Percentiles rank a stretch among this genome's conserved stretches.
Evolutionary conservation across 2,329 filamentous ascomycete genomes (phyloP).

Genomic region (Rutstroemia sp.): DNA sequence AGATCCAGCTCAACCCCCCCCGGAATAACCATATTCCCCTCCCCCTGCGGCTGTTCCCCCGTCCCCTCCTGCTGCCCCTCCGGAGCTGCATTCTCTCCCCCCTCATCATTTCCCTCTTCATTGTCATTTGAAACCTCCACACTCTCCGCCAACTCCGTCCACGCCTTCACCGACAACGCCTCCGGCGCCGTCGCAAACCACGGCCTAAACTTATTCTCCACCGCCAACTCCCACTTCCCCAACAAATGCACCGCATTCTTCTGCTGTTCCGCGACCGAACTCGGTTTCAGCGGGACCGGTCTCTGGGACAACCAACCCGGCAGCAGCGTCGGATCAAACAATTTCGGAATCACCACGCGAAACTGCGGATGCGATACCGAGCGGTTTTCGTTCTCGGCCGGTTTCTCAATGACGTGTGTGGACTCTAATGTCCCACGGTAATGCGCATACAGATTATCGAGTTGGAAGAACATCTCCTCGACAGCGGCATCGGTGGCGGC

Average conservation of each 20-base stretch:
- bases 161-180: neutral
- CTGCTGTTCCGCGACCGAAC: conserved; percentile 43
- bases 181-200: conserved; percentile 33
- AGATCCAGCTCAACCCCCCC: neutral
- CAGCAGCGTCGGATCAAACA: conserved; percentile 46
- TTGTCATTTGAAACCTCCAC: neutral
- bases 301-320: conserved; percentile 44
- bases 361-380: conserved; percentile 30
- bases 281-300: conserved; percentile 36
- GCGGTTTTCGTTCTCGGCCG: neutral
- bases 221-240: conserved; percentile 40
- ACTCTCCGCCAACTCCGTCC: neutral
- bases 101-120: neutral
- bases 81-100: neutral
- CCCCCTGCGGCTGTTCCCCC: neutral
- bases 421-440: conserved; percentile 8
- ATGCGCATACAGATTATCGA: conserved; percentile 23
- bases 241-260: conserved; percentile 47
- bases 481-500: conserved; percentile 16
- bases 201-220: conserved; percentile 34
- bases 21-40: neutral
- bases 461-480: conserved; percentile 22
- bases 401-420: neutral
- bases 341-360: conserved; percentile 42
- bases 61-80: neutral